Conservation (phyloP, 805 yeast species). For the Pichia nanzhaoensis region DNA sequence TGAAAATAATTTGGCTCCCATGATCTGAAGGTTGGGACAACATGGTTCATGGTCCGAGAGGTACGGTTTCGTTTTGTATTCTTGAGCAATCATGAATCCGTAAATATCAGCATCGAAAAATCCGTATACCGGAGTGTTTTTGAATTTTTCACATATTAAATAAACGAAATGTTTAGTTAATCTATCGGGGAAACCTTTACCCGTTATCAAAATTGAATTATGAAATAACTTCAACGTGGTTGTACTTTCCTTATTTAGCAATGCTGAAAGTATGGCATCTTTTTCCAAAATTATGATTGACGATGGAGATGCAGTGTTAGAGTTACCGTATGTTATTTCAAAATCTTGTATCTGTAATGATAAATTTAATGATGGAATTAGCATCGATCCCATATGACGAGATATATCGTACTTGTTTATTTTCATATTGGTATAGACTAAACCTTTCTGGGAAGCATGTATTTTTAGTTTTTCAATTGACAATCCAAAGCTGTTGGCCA, state of each 20-base stretch:
- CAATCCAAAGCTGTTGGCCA: slow-evolving; percentile 35
- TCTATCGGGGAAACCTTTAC: slow-evolving; percentile 62
- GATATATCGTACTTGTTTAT: neutral
- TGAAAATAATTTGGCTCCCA: slow-evolving; percentile 9
- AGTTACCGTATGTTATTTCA: slow-evolving; percentile 5
- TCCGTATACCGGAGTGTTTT: slow-evolving; percentile 34
- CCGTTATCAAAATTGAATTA: slow-evolving; percentile 37
- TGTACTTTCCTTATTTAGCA: slow-evolving; percentile 14
- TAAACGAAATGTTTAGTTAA: slow-evolving; percentile 38
- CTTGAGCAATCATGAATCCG: slow-evolving; percentile 48
- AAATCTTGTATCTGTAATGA: slow-evolving; percentile 16
- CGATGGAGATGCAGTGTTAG: slow-evolving; percentile 14
- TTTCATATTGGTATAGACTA: slow-evolving; percentile 33
- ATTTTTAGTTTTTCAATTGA: slow-evolving; percentile 36
- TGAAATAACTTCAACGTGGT: neutral
- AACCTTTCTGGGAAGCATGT: slow-evolving; percentile 51
- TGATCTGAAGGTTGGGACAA: neutral
- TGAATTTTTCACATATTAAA: slow-evolving; percentile 20
- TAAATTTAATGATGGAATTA: slow-evolving; percentile 37
- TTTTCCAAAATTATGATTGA: slow-evolving; percentile 43
- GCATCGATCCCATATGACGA: slow-evolving; percentile 10
- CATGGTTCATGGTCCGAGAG: neutral
- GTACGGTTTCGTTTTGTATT: slow-evolving; percentile 21
- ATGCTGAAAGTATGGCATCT: slow-evolving; percentile 40
- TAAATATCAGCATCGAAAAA: slow-evolving; percentile 61